Evolutionary conservation across 2,329 filamentous ascomycete genomes (phyloP), one percentile per base, ranked within the genome.

Genomic region (Dothideomycetidae sp.): DNA sequence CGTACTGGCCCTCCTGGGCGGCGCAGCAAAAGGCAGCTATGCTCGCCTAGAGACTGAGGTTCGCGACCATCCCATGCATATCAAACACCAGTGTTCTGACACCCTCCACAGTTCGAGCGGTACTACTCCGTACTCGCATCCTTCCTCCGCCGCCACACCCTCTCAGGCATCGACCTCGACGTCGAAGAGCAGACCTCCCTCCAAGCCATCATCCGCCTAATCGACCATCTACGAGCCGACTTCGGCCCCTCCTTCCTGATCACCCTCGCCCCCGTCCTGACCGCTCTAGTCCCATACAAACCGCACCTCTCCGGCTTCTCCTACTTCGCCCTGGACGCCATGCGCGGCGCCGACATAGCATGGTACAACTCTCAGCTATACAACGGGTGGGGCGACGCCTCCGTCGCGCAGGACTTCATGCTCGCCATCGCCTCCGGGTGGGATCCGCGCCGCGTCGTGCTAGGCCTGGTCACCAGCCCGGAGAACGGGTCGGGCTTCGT

Each of bases 351-450:
- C 11, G 68, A 78, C 30, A 80, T 93, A 17, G 67, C 69, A 2
- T 94, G 84, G 74, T 93, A 93, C 57, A 93, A 93, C 53, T 69
- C 78, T 4, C 86, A 94, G 53, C 93, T 93, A 58, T 94, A 94
- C 66, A 90, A 81, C 52, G 84, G 84, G 2, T 94, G 83, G 77
- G 83, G 83, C 5, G 73, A 75, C 33, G 72, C 75, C 1, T 61
- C 66, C 17, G 65, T 56, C 10, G 64, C 63, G 2, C 50, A 53
- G 14, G 65, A 62, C 49, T 73, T 68, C 50, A 67, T 71, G 40
- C 58, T 63, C 35, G 67, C 73, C 37, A 55, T 73, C 18, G 61
- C 63, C 10, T 64, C 68, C 31, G 84, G 84, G 5, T 93, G 81
- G 77, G 64, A 71, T 2, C 68, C 82, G 0, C 61, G 72, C 13